phyloP scores from a whole-genome alignment of 2,329 filamentous ascomycete genomes.

The Achaetomium macrosporum region DNA sequence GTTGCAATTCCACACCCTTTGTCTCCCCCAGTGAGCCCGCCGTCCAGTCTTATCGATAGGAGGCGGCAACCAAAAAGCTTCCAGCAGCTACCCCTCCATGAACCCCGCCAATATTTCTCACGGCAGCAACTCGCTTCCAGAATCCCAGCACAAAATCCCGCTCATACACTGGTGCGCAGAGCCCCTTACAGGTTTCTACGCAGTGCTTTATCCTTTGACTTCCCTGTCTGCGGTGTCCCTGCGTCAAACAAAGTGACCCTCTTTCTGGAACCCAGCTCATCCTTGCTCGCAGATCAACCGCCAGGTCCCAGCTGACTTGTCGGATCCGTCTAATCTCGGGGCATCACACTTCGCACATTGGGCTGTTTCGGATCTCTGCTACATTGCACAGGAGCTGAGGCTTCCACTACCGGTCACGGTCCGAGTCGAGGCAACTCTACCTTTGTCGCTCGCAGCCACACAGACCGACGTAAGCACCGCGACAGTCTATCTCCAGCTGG shows the following conservation, averaged over 20 bases:
- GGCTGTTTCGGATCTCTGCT: not conserved
- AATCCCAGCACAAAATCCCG: conserved; percentile 5
- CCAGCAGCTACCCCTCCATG: conserved; percentile 13
- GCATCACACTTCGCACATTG: not conserved
- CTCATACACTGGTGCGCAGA: not conserved
- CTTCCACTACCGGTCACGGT: not conserved
- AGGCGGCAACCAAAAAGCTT: not conserved
- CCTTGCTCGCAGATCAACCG: not conserved
- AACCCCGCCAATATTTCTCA: conserved; percentile 5
- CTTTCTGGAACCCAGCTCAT: not conserved
- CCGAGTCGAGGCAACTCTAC: not conserved
- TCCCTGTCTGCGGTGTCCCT: not conserved
- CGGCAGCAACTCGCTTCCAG: not conserved
- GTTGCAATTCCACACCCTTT: no score
- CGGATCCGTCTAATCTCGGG: not conserved
- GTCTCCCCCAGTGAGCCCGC: no score
- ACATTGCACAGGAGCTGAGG: not conserved
- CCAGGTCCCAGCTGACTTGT: not conserved
- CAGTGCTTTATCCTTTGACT: not conserved
- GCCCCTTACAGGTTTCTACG: not conserved
- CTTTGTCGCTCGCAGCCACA: not conserved
- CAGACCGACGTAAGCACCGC: no score
- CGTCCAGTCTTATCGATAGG: not conserved
- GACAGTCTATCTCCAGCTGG: no score
- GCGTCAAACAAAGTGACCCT: not conserved